phyloP scores from a whole-genome alignment of 306 rosid genomes.

The Lathyrus aphaca region DNA sequence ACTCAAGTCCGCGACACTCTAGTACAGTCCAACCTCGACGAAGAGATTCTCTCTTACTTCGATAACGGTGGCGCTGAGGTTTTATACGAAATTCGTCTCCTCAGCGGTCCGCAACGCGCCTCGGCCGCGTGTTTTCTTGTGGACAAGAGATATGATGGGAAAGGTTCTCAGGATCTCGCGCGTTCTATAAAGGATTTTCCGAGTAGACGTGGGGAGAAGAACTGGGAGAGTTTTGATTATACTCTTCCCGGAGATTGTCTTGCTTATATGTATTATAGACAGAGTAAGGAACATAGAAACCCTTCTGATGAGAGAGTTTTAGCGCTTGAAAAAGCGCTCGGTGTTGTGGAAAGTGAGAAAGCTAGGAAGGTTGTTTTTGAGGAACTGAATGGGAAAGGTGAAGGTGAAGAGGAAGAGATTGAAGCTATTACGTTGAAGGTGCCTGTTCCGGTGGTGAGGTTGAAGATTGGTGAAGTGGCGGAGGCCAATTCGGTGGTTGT shows the following conservation, averaged over 20 bases:
- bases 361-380: slow-evolving; percentile 48
- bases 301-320: slow-evolving; percentile 44
- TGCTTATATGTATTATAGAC: slow-evolving; percentile 70
- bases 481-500: slow-evolving; percentile 65
- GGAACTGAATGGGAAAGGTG: slow-evolving; percentile 27
- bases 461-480: slow-evolving; percentile 86
- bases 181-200: slow-evolving; percentile 82
- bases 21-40: slow-evolving; percentile 52
- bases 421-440: not conserved
- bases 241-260: slow-evolving; percentile 72
- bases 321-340: slow-evolving; percentile 61
- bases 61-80: slow-evolving; percentile 70
- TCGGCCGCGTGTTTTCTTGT: slow-evolving; percentile 65
- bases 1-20: slow-evolving; percentile 83
- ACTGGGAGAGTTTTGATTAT: slow-evolving; percentile 73
- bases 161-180: slow-evolving; percentile 68
- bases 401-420: slow-evolving; percentile 7
- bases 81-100: slow-evolving; percentile 72
- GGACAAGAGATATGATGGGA: slow-evolving; percentile 46
- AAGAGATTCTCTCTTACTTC: slow-evolving; percentile 49
- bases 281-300: slow-evolving; percentile 58
- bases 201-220: slow-evolving; percentile 60
- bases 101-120: slow-evolving; percentile 58
- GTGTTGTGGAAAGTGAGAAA: slow-evolving; percentile 52
- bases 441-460: slow-evolving; percentile 79